These are phyloP conservation scores for Chlamydomonas incerta DNA, from an alignment of 139 green algal species.

Conservation along the genomic window DNA sequence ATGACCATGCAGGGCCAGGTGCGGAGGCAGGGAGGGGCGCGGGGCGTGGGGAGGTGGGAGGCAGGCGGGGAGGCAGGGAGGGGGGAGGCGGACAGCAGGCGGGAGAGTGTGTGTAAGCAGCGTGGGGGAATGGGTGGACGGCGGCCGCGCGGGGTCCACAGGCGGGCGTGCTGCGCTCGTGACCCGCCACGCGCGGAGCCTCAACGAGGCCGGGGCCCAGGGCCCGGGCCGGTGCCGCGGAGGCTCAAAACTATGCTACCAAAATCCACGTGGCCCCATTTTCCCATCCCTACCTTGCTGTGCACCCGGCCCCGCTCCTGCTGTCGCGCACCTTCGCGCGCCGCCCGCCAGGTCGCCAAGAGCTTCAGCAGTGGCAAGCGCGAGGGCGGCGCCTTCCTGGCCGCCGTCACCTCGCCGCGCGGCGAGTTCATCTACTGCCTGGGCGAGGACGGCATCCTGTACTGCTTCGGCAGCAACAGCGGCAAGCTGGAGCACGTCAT, in stretches of 20 bases:
- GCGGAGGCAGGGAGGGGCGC: neutral
- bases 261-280: too few relatives aligned
- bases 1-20: constrained; percentile 84
- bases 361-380: constrained; percentile 82
- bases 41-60: neutral
- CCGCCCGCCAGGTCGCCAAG: constrained; percentile 70
- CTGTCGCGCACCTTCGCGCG: too few relatives aligned
- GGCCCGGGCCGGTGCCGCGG: too few relatives aligned
- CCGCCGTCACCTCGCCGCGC: constrained; percentile 76
- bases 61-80: too few relatives aligned
- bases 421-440: constrained; percentile 94
- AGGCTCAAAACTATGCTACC: too few relatives aligned
- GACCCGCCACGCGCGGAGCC: too few relatives aligned
- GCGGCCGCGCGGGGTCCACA: too few relatives aligned
- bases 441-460: constrained; percentile 86
- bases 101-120: neutral
- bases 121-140: too few relatives aligned
- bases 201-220: too few relatives aligned
- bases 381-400: constrained; percentile 87
- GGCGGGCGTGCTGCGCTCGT: too few relatives aligned
- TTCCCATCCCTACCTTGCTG: neutral
- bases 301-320: too few relatives aligned
- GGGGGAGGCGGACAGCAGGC: neutral
- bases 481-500: constrained; percentile 93
- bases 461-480: constrained; percentile 75